phyloP scores from a whole-genome alignment of 2,329 filamentous ascomycete species.

The Paecilomyces sp. region DNA sequence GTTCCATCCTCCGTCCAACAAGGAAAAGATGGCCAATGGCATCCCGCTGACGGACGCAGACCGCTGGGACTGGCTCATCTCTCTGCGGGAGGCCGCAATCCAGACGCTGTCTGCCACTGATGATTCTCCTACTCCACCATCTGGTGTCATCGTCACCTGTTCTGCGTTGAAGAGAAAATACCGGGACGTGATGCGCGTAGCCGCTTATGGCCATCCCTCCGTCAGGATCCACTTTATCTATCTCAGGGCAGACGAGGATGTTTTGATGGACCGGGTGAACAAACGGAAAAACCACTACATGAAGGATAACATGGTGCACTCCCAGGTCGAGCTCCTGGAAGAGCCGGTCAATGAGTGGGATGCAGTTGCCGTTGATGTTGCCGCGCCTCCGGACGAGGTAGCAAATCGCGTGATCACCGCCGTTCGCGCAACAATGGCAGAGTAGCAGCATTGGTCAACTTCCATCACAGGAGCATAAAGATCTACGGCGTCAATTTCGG shows the following conservation, averaged over 20 bases:
- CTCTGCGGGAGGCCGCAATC: slow-evolving; percentile 58
- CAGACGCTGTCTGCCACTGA: slow-evolving; percentile 40
- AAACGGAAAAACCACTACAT: slow-evolving; percentile 82
- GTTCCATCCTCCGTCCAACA: slow-evolving; percentile 57
- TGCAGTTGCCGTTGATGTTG: slow-evolving; percentile 62
- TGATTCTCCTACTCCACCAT: slow-evolving; percentile 43
- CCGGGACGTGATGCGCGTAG: slow-evolving; percentile 80
- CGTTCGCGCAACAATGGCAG: slow-evolving; percentile 50
- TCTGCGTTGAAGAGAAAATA: slow-evolving; percentile 96
- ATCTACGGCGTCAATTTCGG: background rate
- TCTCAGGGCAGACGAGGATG: slow-evolving; percentile 68
- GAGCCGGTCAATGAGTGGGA: slow-evolving; percentile 68
- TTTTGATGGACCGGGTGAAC: slow-evolving; percentile 68
- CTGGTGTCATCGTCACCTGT: slow-evolving; percentile 89
- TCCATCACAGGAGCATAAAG: background rate
- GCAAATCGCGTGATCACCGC: slow-evolving; percentile 52
- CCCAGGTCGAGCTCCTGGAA: slow-evolving; percentile 85
- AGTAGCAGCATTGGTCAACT: slow-evolving; percentile 20
- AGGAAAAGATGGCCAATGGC: slow-evolving; percentile 83
- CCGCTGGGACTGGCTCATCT: slow-evolving; percentile 94
- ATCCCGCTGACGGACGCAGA: slow-evolving; percentile 85
- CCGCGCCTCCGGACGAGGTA: slow-evolving; percentile 49
- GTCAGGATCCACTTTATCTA: slow-evolving; percentile 90
- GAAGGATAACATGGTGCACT: slow-evolving; percentile 91
- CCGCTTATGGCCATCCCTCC: slow-evolving; percentile 64